A percentile compares a stretch with the other conserved stretches of the same genome.
These are phyloP conservation scores for Linnemannia exigua DNA, from an alignment of 192 early-diverging fungal genomes.

Conservation along the genomic window DNA sequence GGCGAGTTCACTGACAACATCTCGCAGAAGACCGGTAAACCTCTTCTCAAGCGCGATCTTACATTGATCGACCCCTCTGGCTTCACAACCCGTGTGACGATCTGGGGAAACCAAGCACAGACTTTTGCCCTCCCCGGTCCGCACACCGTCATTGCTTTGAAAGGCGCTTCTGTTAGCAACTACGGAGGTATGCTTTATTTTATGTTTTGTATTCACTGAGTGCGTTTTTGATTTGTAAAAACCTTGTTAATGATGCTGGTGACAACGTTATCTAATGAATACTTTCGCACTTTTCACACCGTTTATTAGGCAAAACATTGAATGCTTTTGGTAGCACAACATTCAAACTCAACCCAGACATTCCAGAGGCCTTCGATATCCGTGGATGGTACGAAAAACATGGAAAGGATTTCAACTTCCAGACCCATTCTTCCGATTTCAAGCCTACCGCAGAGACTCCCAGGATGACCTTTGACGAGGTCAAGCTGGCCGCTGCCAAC, in stretches of 20 bases:
- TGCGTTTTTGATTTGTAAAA: background rate
- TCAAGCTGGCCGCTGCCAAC: slow-evolving; percentile 24
- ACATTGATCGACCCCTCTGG: slow-evolving; percentile 82
- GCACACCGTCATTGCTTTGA: slow-evolving; percentile 82
- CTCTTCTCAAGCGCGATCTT: slow-evolving; percentile 88
- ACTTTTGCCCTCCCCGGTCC: slow-evolving; percentile 63
- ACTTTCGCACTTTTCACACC: background rate
- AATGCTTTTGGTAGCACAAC: slow-evolving; percentile 46
- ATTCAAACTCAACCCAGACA: slow-evolving; percentile 42
- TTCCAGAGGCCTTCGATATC: slow-evolving; percentile 35
- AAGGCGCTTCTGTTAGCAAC: slow-evolving; percentile 89
- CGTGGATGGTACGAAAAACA: slow-evolving; percentile 43
- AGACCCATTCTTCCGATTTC: slow-evolving; percentile 37
- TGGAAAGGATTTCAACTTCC: slow-evolving; percentile 29
- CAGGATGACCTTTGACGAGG: slow-evolving; percentile 45
- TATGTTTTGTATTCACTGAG: background rate
- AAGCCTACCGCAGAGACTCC: slow-evolving; percentile 12
- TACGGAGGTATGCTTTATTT: slow-evolving; percentile 73
- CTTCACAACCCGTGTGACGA: slow-evolving; percentile 80
- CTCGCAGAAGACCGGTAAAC: slow-evolving; percentile 69
- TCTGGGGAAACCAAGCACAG: slow-evolving; percentile 91
- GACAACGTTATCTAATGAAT: background rate
- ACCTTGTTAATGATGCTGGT: no score
- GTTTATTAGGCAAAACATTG: slow-evolving; percentile 41
- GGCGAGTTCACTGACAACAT: slow-evolving; percentile 72